Evolutionary conservation across 169 alveolate genomes (phyloP), one percentile per base, ranked within the genome.

Genomic region (Cryptosporidium sp.): DNA sequence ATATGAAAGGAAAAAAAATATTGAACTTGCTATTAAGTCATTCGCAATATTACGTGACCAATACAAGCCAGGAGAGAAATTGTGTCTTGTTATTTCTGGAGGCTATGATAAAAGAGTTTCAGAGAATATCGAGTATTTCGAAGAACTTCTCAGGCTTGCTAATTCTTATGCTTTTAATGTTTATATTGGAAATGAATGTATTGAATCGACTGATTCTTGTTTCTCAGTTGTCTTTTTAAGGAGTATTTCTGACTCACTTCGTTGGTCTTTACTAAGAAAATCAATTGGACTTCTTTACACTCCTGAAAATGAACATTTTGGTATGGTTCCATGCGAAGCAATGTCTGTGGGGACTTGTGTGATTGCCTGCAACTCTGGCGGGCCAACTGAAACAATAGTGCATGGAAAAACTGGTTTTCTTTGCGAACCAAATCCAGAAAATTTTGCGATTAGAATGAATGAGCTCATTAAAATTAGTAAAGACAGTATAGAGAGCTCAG

Each of bases 301-400:
- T 0, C 99, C 99, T 23, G 94, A 92, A 87, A 95, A 96, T 62
- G 99, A 97, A 73, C 99, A 97, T 91, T 97, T 97, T 85, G 99
- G 99, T 37, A 97, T 97, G 35, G 99, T 97, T 7, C 98, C 98
- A 12, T 93, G 96, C 33, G 98, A 96, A 91, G 95, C 97, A 37
- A 96, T 96, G 98, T 93, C 95, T 67, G 94, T 94, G 84, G 96
- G 96, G 18, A 92, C 95, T 14, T 94, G 96, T 45, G 97, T 96
- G 9, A 92, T 97, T 21, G 99, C 99, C 10, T 94, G 96, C 84
- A 95, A 96, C 67, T 86, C 96, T 51, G 99, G 98, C 14, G 99
- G 99, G 10, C 99, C 98, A 10, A 94, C 89, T 67, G 99, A 97
- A 92, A 92, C 96, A 80, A 93, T 97, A 5, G 84, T 92, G 10